Evolutionary conservation across 176 grass and related monocot genomes (phyloP), one percentile per base, ranked within the genome.

Genomic region (Rhipidocladum racemiflorum): DNA sequence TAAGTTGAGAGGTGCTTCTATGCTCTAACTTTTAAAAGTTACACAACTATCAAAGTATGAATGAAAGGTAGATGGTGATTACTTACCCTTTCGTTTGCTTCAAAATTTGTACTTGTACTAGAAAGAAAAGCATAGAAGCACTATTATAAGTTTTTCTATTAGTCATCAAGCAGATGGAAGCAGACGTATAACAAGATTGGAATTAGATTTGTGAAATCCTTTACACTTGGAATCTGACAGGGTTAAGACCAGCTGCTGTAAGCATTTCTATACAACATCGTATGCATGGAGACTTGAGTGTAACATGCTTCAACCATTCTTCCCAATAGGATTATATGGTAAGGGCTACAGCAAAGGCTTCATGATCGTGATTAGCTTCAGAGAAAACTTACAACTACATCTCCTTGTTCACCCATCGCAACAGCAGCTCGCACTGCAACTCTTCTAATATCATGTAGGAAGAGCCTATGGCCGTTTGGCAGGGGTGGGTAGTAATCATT

Each of bases 401-500:
- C 95, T 14, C 92, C 95, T 89, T 94, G 92, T 87, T 98, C 95
- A 0, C 95, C 92, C 95, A 98, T 95, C 36, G 95, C 95, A 64
- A 98, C 92, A 89, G 92, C 95, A 88, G 84, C 86, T 46, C 90
- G 88, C 40, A 98, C 92, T 34, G 92, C 95, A 75, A 98, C 90
- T 82, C 86, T 93, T 89, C 95, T 93, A 68, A 94, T 83, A 73
- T 98, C 95, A 48, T 95, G 92, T 72, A 98, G 80, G 89, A 98
- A 98, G 50, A 98, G 75, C 83, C 95, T 89, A 75, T 93, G 92
- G 29, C 92, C 95, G 76, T 98, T 98, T 91, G 85, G 89, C 17
- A 98, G 90, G 36, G 95, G 95, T 25, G 95, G 95, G 71, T 98
- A 98, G 78, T 98, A 98, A 91, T 98, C 95, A 65, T 98, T 94